Base-by-base conservation (phyloP, 2,329 filamentous ascomycete species). In the Sclerotinia subarctica region DNA sequence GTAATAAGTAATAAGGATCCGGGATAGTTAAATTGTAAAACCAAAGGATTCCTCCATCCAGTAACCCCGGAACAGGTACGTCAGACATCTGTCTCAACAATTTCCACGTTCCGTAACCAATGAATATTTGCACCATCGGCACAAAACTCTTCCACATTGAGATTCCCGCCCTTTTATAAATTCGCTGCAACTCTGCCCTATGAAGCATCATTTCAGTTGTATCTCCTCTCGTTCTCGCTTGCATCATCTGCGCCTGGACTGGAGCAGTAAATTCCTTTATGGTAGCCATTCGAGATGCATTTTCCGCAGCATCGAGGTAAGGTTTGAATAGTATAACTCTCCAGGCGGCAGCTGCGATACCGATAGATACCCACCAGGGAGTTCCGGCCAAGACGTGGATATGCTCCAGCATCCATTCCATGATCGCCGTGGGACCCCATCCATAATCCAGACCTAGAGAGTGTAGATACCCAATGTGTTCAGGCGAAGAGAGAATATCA, bases 361-460 rank as follows among this genome's bases (percentile, higher is more conserved):
- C 79, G 74, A 97, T 90, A 69, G 91, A 87, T 1, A 82, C 88
- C 83, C 91, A 93, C 95, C 95, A 98, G 17, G 93, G 92, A 67
- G 92, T 79, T 47, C 90, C 92, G 1, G 79, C 68, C 73, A 85
- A 89, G 70, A 97, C 82, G 79, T 99, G 93, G 52, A 96, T 77
- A 77, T 94, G 88, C 82, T 99, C 95, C 15, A 98, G 80, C 3
- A 86, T 29, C 83, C 85, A 94, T 80, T 97, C 85, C 78, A 95
- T 88, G 21, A 87, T 72, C 5, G 88, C 81, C 0, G 93, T 92
- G 6, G 91, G 87, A 21, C 94, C 94, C 82, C 83, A 94, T 76
- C 94, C 93, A 75, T 90, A 98, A 74, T 98, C 92, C 29, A 99
- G 82, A 4, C 95, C 95, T 15, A 98, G 82, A 8, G 87, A 84